Evolutionary conservation across 176 grass and related monocot genomes (phyloP), one percentile per base, ranked within the genome.

Genomic region (Juncus inflexus): DNA sequence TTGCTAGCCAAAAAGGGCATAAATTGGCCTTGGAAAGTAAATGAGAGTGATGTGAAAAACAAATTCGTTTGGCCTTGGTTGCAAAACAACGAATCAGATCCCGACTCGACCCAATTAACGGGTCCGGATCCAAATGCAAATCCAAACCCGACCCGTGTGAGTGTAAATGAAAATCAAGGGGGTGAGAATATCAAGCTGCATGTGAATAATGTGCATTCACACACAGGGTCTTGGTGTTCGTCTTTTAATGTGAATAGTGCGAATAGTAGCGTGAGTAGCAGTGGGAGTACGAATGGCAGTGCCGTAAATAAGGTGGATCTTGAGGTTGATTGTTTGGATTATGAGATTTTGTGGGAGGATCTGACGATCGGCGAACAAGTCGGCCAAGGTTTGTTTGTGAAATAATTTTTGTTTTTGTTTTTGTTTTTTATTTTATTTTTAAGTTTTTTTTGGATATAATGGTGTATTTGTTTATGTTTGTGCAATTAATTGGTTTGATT

Each of bases 301-400:
- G 76, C 95, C 80, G 72, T 90, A 77, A 78, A 99, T 74, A 94
- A 84, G 76, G 80, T 86, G 67, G 89, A 99, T 73, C 67, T 84
- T 67, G 89, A 99, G 70, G 77, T 64, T 3, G 95, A 99, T 73
- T 90, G 95, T 79, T 83, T 99, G 62, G 95, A 99, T 78, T 99
- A 92, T 78, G 95, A 94, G 49, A 99, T 99, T 77, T 76, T 94
- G 55, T 99, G 95, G 95, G 95, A 94, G 79, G 95, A 99, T 78
- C 89, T 99, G 49, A 80, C 52, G 59, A 87, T 99, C 76, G 86
- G 89, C 53, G 89, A 94, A 78, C 89, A 99, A 67, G 83, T 94
- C 66, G 95, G 95, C 41, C 95, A 99, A 99, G 95, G 95, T 99
- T 83, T 39, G 52, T 74, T 3, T 62, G 28, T 50, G 53, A 9